Conservation (phyloP, 768 basidiomycete genomes). For the Panus rudis region DNA sequence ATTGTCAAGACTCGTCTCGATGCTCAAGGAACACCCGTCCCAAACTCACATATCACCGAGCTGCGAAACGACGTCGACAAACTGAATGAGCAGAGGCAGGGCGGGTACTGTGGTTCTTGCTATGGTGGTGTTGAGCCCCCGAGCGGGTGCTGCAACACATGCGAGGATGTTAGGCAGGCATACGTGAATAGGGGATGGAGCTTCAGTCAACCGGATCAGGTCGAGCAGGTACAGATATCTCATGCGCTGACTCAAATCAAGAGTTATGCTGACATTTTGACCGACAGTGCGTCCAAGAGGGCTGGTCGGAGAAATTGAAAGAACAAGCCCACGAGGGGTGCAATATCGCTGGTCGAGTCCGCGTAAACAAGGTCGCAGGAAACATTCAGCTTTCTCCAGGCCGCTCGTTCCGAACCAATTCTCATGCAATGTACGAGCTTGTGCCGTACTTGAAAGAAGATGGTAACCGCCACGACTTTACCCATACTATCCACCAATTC, state of each 20-base stretch:
- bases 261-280: not conserved
- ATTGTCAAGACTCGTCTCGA: slow-evolving; percentile 78
- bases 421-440: slow-evolving; percentile 75
- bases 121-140: slow-evolving; percentile 78
- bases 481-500: slow-evolving; percentile 78
- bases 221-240: slow-evolving; percentile 74
- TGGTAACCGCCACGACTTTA: slow-evolving; percentile 87
- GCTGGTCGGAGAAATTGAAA: slow-evolving; percentile 90
- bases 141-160: slow-evolving; percentile 89
- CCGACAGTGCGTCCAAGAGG: slow-evolving; percentile 82
- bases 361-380: slow-evolving; percentile 95
- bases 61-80: slow-evolving; percentile 86
- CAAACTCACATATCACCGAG: slow-evolving; percentile 48
- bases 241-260: not conserved
- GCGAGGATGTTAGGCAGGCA: slow-evolving; percentile 87
- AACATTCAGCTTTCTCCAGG: slow-evolving; percentile 95
- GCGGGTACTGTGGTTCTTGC: slow-evolving; percentile 88
- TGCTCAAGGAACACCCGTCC: slow-evolving; percentile 48
- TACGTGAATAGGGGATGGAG: slow-evolving; percentile 95
- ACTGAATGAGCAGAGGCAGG: slow-evolving; percentile 51
- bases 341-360: slow-evolving; percentile 84
- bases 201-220: slow-evolving; percentile 80
- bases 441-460: slow-evolving; percentile 93
- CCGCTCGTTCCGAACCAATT: slow-evolving; percentile 84
- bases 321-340: slow-evolving; percentile 94